A percentile compares a stretch with the other conserved stretches of the same genome.
phyloP scores from a whole-genome alignment of 2,329 filamentous ascomycete species.

The Rugonectria rugulosa region DNA sequence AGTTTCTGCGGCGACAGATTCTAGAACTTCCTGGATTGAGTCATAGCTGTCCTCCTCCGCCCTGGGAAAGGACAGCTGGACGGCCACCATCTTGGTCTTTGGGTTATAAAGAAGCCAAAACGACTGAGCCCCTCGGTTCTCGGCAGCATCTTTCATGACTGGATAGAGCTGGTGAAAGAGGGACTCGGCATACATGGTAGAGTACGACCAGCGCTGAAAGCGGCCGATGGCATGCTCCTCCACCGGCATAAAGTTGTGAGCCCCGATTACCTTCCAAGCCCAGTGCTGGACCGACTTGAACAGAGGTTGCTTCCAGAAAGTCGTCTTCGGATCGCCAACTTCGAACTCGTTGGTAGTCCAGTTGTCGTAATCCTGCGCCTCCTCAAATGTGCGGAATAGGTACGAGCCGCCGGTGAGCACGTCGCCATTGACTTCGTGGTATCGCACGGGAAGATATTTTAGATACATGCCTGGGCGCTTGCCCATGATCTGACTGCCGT shows the following conservation, averaged over 20 bases:
- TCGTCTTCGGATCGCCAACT: constrained; percentile 30
- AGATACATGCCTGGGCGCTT: constrained; percentile 30
- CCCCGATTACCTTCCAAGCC: constrained; percentile 29
- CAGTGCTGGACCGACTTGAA: constrained; percentile 25
- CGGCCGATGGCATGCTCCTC: constrained; percentile 22
- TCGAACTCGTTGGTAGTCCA: constrained; percentile 34
- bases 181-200: constrained; percentile 12
- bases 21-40: neutral
- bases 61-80: constrained; percentile 28
- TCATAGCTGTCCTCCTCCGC: constrained; percentile 7
- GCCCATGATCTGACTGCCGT: constrained; percentile 26
- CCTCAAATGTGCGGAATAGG: constrained; percentile 24
- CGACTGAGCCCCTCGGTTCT: constrained; percentile 18
- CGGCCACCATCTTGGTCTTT: constrained; percentile 21
- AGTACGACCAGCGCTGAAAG: constrained; percentile 31
- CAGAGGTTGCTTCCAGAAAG: constrained; percentile 31
- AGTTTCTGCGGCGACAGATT: neutral
- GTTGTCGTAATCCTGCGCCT: constrained; percentile 21
- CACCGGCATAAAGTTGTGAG: constrained; percentile 26
- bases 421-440: constrained; percentile 26
- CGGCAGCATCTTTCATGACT: constrained; percentile 23
- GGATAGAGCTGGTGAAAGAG: constrained; percentile 31
- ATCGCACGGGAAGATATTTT: constrained; percentile 27
- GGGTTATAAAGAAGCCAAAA: constrained; percentile 32
- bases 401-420: constrained; percentile 28